phyloP scores from a whole-genome alignment of 768 basidiomycete genomes.

The Collybia sordida region DNA sequence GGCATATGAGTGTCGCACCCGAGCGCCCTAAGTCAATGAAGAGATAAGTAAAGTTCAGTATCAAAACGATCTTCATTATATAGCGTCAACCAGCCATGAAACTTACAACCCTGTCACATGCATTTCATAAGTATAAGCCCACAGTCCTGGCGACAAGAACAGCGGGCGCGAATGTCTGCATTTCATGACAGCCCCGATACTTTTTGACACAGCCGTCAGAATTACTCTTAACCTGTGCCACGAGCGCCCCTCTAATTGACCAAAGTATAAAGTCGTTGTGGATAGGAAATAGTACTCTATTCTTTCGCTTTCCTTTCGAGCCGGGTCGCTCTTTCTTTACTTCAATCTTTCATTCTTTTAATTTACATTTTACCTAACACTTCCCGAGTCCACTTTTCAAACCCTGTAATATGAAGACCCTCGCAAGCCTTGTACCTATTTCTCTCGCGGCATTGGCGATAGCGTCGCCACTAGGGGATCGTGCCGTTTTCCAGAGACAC shows the following conservation, averaged over 20 bases:
- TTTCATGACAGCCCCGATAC: too few species aligned
- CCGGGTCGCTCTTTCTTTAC: constrained; percentile 31
- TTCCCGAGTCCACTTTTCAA: constrained; percentile 9
- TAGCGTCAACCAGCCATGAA: too few species aligned
- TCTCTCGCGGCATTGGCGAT: constrained; percentile 25
- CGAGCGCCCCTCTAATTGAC: neutral
- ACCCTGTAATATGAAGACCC: constrained; percentile 25
- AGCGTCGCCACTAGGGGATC: constrained; percentile 33
- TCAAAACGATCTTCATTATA: too few species aligned
- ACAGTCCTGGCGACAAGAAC: too few species aligned
- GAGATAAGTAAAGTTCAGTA: too few species aligned
- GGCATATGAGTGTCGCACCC: too few species aligned
- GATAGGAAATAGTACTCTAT: constrained; percentile 1
- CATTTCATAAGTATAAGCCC: too few species aligned
- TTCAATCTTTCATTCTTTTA: constrained; percentile 3
- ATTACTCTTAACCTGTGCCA: neutral
- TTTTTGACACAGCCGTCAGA: too few species aligned
- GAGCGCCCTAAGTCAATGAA: too few species aligned
- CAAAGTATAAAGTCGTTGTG: neutral
- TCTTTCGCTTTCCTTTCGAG: constrained; percentile 26
- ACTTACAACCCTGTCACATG: too few species aligned
- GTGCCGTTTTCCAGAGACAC: constrained; percentile 30
- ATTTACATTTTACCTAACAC: constrained; percentile 14
- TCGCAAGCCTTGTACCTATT: constrained; percentile 22
- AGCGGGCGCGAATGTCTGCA: too few species aligned